Percentiles rank a stretch among this genome's conserved stretches.
Evolutionary conservation across 768 basidiomycete species (phyloP).

Genomic region (Russula compacta): DNA sequence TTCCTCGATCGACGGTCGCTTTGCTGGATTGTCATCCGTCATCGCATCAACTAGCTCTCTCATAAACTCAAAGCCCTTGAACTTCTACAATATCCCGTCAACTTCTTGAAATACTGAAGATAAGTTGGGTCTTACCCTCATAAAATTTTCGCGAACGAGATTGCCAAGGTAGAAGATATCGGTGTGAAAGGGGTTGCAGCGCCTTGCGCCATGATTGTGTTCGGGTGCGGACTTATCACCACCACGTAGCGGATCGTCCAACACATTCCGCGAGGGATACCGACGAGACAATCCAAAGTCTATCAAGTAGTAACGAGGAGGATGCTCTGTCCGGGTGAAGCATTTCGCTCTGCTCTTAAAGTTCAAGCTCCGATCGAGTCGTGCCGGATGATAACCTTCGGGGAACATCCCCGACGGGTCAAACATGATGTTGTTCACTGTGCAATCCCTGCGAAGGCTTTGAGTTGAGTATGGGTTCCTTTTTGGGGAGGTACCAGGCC

Average conservation of each 20-base stretch:
- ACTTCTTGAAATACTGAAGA: not conserved
- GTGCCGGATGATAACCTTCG: not conserved
- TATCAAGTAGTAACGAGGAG: slow-evolving; percentile 25
- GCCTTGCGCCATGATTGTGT: not conserved
- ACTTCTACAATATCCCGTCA: slow-evolving; percentile 10
- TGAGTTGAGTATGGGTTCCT: not conserved
- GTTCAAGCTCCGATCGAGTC: not conserved
- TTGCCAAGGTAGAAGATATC: slow-evolving; percentile 25
- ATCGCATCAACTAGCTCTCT: slow-evolving; percentile 24
- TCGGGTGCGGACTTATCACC: slow-evolving; percentile 25
- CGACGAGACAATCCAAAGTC: slow-evolving; percentile 26
- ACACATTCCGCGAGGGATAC: slow-evolving; percentile 7
- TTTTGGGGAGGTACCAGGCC: not conserved
- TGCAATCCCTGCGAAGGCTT: slow-evolving; percentile 2
- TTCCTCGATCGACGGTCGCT: slow-evolving; percentile 26
- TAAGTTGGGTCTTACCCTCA: not conserved
- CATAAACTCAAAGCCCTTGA: slow-evolving; percentile 16
- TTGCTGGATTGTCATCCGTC: slow-evolving; percentile 28
- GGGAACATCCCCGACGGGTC: slow-evolving; percentile 14
- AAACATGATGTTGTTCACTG: slow-evolving; percentile 11
- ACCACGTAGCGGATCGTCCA: slow-evolving; percentile 18
- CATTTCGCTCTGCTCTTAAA: slow-evolving; percentile 13
- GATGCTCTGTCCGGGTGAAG: slow-evolving; percentile 21
- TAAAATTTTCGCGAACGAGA: slow-evolving; percentile 17
- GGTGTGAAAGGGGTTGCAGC: slow-evolving; percentile 21